Evolutionary conservation across 768 basidiomycete species (phyloP).

Genomic region (Lactifluus subvellereus): DNA sequence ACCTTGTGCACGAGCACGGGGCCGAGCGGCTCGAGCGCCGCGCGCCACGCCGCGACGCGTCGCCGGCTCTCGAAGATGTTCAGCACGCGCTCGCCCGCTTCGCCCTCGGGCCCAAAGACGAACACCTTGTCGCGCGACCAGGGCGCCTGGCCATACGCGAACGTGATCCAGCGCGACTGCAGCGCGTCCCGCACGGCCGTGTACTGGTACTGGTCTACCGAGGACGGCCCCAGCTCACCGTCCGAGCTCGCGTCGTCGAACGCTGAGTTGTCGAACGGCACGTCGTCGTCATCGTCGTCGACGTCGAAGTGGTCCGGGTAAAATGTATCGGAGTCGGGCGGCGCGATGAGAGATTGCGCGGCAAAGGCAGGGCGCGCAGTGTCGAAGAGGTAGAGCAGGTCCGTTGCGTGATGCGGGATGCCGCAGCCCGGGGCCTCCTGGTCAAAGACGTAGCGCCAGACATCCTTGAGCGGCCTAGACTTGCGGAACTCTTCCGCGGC

Average conservation of each 20-base stretch:
- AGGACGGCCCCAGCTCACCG: conserved; percentile 46
- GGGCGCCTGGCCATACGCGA: conserved; percentile 67
- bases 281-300: conserved; percentile 31
- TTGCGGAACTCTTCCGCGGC: conserved; percentile 35
- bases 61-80: conserved; percentile 63
- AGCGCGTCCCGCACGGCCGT: conserved; percentile 61
- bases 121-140: conserved; percentile 67
- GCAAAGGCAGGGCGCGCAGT: conserved; percentile 48
- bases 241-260: conserved; percentile 26
- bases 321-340: conserved; percentile 32
- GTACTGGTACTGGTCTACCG: conserved; percentile 65
- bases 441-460: conserved; percentile 80
- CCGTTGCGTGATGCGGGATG: conserved; percentile 62
- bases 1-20: conserved; percentile 63
- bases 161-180: conserved; percentile 69
- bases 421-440: conserved; percentile 66
- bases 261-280: conserved; percentile 32
- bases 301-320: conserved; percentile 28
- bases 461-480: conserved; percentile 25
- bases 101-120: conserved; percentile 80
- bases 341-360: conserved; percentile 18
- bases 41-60: conserved; percentile 54
- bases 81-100: conserved; percentile 64
- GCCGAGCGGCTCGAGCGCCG: conserved; percentile 63
- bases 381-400: conserved; percentile 75